These are phyloP conservation scores for Solanum infundibuliforme DNA, from an alignment of 257 asterid species.

Conservation along the genomic window DNA sequence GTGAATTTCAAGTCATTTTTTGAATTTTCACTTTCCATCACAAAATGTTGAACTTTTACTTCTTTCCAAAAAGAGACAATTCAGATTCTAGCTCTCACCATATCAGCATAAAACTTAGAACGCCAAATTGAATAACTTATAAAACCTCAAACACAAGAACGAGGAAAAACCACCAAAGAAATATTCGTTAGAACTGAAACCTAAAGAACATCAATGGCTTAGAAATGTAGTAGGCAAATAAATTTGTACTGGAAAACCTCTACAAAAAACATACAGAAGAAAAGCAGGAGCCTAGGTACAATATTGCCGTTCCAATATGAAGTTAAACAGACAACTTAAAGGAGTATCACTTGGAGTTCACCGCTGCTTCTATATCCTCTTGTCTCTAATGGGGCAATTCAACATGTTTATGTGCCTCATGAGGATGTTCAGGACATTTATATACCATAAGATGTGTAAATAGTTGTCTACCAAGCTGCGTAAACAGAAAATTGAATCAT, in stretches of 20 bases:
- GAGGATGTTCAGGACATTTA: constrained; percentile 55
- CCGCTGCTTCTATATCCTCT: constrained; percentile 44
- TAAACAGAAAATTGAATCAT: not conserved
- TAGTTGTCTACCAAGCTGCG: constrained; percentile 84
- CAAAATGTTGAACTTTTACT: not conserved
- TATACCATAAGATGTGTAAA: constrained; percentile 54
- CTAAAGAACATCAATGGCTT: too few species aligned
- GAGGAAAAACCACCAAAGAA: not conserved
- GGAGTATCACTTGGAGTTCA: not conserved
- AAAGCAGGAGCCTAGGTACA: not conserved
- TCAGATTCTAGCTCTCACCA: not conserved
- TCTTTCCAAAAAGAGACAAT: not conserved
- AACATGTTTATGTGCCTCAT: constrained; percentile 70
- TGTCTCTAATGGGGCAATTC: constrained; percentile 42
- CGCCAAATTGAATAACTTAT: not conserved
- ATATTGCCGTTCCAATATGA: not conserved
- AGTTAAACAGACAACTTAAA: not conserved
- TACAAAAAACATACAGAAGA: not conserved
- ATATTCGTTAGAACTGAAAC: not conserved
- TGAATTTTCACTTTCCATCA: not conserved
- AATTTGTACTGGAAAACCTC: not conserved
- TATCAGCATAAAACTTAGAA: not conserved
- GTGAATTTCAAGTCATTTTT: not conserved
- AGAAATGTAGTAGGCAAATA: too few species aligned
- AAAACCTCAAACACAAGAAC: not conserved